A percentile compares a stretch with the other conserved stretches of the same genome.
Conservation (phyloP, 257 asterid genomes). For the Paulownia fortunei region DNA sequence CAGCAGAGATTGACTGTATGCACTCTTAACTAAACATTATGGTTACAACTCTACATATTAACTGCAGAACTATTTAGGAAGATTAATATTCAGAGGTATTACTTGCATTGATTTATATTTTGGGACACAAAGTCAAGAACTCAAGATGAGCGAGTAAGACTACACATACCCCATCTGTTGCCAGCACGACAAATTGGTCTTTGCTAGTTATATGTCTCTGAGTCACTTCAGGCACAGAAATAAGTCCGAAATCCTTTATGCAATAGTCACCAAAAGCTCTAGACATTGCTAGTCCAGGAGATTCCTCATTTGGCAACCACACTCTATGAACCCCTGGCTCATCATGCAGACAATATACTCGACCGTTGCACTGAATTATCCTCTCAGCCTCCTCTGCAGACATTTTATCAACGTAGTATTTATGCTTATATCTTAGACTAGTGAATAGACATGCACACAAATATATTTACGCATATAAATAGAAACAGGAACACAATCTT, state of each 20-base stretch:
- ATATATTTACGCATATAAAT: too few relatives aligned
- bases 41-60: neutral
- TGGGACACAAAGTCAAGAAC: too few relatives aligned
- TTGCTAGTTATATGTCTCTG: slow-evolving; percentile 67
- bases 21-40: too few relatives aligned
- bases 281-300: slow-evolving; percentile 98
- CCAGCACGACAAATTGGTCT: slow-evolving; percentile 85
- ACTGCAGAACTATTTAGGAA: neutral
- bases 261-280: slow-evolving; percentile 96
- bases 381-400: slow-evolving; percentile 86
- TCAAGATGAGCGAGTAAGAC: neutral
- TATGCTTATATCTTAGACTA: neutral
- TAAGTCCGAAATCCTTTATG: slow-evolving; percentile 82
- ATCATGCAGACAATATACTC: slow-evolving; percentile 75
- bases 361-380: slow-evolving; percentile 69
- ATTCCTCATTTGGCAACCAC: slow-evolving; percentile 83
- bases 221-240: slow-evolving; percentile 87
- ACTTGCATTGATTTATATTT: neutral
- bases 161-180: slow-evolving; percentile 89
- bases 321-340: slow-evolving; percentile 89
- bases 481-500: too few relatives aligned
- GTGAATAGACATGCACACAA: neutral
- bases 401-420: neutral
- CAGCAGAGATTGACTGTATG: neutral
- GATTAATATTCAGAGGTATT: neutral